Conservation (phyloP, 2,329 filamentous ascomycete species). For the Ophiocordyceps polyrhachis-furcata region DNA sequence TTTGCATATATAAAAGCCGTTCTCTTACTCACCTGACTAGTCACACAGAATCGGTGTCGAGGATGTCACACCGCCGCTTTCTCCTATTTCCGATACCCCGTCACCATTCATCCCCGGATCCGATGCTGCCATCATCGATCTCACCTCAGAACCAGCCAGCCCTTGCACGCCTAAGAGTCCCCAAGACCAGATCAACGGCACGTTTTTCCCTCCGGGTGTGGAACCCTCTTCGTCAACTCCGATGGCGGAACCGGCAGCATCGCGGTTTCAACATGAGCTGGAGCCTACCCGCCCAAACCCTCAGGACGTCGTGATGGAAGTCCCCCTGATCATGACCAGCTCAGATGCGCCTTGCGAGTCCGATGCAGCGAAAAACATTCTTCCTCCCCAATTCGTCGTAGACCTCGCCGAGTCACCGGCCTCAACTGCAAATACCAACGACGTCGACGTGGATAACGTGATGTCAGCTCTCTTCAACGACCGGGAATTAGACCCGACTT, state of each 20-base stretch:
- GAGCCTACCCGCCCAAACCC: neutral
- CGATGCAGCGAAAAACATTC: neutral
- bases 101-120: constrained; percentile 7
- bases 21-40: neutral
- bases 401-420: neutral
- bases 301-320: constrained; percentile 6
- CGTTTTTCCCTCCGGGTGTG: neutral
- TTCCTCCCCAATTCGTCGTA: neutral
- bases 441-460: constrained; percentile 7
- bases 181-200: neutral
- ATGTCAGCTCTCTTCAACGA: constrained; percentile 7
- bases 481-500: constrained; percentile 2
- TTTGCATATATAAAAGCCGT: neutral
- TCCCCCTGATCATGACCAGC: constrained; percentile 7
- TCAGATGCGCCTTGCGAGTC: constrained; percentile 1
- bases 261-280: neutral
- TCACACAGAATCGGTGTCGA: neutral
- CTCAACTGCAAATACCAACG: neutral
- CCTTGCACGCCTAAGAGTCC: constrained; percentile 4
- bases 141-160: constrained; percentile 13
- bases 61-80: constrained; percentile 11
- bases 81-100: constrained; percentile 7
- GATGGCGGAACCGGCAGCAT: neutral
- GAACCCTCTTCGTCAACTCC: neutral
- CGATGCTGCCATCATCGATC: constrained; percentile 8